These are phyloP conservation scores for Chiua sp. DNA, from an alignment of 1,284 basidiomycete genomes.

Conservation along the genomic window DNA sequence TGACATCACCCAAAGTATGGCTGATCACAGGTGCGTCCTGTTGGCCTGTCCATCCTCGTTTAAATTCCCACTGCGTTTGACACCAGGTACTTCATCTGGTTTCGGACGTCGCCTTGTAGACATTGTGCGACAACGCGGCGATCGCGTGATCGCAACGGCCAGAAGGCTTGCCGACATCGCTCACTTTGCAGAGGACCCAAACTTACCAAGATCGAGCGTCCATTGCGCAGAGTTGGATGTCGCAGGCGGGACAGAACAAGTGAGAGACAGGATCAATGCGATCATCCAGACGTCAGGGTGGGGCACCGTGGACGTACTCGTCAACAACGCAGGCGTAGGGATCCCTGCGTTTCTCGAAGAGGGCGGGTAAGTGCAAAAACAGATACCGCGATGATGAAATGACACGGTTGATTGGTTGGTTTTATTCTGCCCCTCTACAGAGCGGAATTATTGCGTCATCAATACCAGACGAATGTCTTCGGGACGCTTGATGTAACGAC, in stretches of 20 bases:
- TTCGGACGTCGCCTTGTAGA: slow-evolving; percentile 59
- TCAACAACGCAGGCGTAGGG: slow-evolving; percentile 57
- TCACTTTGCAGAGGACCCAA: slow-evolving; percentile 24
- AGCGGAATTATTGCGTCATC: slow-evolving; percentile 39
- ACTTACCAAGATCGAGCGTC: slow-evolving; percentile 25
- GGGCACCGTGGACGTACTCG: slow-evolving; percentile 57
- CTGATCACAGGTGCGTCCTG: slow-evolving; percentile 8
- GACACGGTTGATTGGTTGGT: neutral
- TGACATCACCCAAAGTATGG: slow-evolving; percentile 5
- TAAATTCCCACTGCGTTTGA: neutral
- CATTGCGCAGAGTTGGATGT: slow-evolving; percentile 50
- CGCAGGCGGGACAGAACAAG: slow-evolving; percentile 40
- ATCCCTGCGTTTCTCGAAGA: slow-evolving; percentile 48
- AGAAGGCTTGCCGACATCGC: slow-evolving; percentile 5
- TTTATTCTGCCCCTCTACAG: slow-evolving; percentile 19
- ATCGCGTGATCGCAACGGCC: slow-evolving; percentile 53
- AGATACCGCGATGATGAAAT: neutral
- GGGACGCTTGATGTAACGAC: slow-evolving; percentile 54
- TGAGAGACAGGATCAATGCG: slow-evolving; percentile 44
- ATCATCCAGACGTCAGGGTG: slow-evolving; percentile 43
- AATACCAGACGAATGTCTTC: slow-evolving; percentile 56
- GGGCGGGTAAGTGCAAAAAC: slow-evolving; percentile 44
- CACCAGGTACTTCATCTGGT: slow-evolving; percentile 63
- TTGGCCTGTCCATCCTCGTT: too few relatives aligned
- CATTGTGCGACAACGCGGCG: slow-evolving; percentile 52